Percentiles rank a stretch among this genome's conserved stretches.
These are phyloP conservation scores for Senna tora DNA, from an alignment of 306 rosid genomes.

Conservation along the genomic window DNA sequence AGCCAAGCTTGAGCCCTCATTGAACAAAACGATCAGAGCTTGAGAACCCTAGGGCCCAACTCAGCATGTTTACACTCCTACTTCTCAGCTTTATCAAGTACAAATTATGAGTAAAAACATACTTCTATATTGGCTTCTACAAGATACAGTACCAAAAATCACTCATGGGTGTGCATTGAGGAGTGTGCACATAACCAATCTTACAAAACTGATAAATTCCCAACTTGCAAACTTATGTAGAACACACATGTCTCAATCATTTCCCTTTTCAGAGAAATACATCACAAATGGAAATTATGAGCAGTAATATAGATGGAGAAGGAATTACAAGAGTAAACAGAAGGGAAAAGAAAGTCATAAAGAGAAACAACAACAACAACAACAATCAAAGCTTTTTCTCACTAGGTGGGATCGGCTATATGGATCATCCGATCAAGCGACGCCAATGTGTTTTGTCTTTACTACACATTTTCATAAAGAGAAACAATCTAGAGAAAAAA, in stretches of 20 bases:
- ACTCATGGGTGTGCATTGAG: too few species aligned
- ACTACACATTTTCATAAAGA: too few species aligned
- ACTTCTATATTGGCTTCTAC: neutral
- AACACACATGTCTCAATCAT: neutral
- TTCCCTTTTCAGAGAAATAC: neutral
- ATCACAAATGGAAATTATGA: conserved; percentile 4
- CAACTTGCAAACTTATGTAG: neutral
- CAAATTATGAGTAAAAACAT: neutral
- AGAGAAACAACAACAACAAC: conserved; percentile 26
- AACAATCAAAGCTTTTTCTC: too few species aligned
- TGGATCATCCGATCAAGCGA: too few species aligned
- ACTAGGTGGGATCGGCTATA: too few species aligned
- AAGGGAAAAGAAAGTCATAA: conserved; percentile 20
- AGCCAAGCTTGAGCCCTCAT: too few species aligned
- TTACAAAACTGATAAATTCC: neutral
- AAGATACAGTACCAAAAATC: neutral
- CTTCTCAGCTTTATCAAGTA: neutral
- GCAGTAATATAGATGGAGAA: neutral
- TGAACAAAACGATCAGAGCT: too few species aligned
- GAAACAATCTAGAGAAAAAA: conserved; percentile 17
- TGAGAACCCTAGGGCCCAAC: too few species aligned
- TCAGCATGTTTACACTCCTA: too few species aligned
- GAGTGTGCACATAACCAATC: too few species aligned
- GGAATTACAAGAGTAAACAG: conserved; percentile 15
- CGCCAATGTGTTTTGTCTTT: too few species aligned